Conservation (phyloP, 106 monocot species). For the Gastrodia elata region DNA sequence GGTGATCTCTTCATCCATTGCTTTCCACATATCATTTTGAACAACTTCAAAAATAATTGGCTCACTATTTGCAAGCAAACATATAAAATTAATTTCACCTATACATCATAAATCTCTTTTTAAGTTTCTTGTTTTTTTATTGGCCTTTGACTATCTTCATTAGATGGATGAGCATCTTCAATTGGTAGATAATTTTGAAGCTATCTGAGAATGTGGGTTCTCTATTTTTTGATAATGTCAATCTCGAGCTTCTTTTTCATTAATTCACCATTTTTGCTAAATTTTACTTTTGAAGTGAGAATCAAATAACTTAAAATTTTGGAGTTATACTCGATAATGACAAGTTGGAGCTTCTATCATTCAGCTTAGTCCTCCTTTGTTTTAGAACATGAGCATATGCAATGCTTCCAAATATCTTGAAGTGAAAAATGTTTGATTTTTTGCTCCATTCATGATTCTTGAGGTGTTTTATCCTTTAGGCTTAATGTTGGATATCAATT, state of each 20-base stretch:
- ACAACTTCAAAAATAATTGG: too few relatives aligned
- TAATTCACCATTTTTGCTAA: neutral
- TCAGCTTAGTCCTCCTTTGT: neutral
- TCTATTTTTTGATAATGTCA: neutral
- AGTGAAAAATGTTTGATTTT: neutral
- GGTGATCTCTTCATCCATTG: too few relatives aligned
- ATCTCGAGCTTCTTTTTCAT: neutral
- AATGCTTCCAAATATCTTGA: conserved; percentile 5
- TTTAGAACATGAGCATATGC: conserved; percentile 12
- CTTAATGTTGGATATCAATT: neutral
- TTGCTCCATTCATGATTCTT: neutral
- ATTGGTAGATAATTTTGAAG: too few relatives aligned
- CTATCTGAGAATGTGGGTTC: too few relatives aligned
- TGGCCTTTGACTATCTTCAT: too few relatives aligned
- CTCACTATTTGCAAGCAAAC: too few relatives aligned
- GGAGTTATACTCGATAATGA: neutral
- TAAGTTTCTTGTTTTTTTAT: too few relatives aligned
- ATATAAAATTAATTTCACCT: too few relatives aligned
- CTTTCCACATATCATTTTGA: too few relatives aligned
- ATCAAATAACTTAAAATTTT: neutral
- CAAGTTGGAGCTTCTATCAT: conserved; percentile 4
- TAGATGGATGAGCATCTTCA: too few relatives aligned
- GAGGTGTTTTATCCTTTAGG: neutral
- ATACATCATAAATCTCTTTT: too few relatives aligned
- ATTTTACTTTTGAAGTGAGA: neutral